Conservation (phyloP, 139 green algal genomes). For the Coelastrella sp. region DNA sequence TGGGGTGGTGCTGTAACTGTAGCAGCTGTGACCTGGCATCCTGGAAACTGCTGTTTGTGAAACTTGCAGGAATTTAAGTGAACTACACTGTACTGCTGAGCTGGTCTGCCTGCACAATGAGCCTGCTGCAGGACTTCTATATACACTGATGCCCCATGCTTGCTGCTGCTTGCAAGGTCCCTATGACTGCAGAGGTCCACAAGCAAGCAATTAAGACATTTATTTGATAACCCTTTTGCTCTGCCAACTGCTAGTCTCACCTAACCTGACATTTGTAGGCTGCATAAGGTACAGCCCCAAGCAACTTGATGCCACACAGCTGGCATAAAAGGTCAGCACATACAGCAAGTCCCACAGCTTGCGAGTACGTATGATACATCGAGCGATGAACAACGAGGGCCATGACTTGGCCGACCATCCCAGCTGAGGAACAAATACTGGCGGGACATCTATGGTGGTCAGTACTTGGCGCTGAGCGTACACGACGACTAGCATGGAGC, state of each 20-base stretch:
- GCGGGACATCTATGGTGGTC: constrained; percentile 39
- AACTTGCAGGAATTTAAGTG: neutral
- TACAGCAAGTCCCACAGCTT: constrained; percentile 11
- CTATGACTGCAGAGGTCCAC: too few species aligned
- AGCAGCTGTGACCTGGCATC: too few species aligned
- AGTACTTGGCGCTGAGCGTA: constrained; percentile 40
- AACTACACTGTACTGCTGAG: neutral
- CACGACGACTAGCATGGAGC: constrained; percentile 3
- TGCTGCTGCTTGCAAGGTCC: too few species aligned
- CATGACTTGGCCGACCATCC: constrained; percentile 33
- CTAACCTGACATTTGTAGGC: neutral
- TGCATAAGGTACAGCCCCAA: neutral
- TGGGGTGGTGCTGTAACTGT: too few species aligned
- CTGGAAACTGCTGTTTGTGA: neutral
- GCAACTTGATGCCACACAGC: neutral
- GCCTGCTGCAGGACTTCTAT: neutral
- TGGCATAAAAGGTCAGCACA: constrained; percentile 5
- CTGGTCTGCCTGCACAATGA: neutral
- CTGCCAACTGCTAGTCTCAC: neutral
- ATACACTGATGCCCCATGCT: too few species aligned
- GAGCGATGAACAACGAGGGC: constrained; percentile 11
- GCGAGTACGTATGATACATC: constrained; percentile 19
- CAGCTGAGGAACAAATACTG: constrained; percentile 22
- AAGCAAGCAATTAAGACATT: too few species aligned
- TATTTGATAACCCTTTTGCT: neutral